Base-by-base conservation (phyloP, 1,284 basidiomycete species). In the Mycosarcoma mackinlayi region DNA sequence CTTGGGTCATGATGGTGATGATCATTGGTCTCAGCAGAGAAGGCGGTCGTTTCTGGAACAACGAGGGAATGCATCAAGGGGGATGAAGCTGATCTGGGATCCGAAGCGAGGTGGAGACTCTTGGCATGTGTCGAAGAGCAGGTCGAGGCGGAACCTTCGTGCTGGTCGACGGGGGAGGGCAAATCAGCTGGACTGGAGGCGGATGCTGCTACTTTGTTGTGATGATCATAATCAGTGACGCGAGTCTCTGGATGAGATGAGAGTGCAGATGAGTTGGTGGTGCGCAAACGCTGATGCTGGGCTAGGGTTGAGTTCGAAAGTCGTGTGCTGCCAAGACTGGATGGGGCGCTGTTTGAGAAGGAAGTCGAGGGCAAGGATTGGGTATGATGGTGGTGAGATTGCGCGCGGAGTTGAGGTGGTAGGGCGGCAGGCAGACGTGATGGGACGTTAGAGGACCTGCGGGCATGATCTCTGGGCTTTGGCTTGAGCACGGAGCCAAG, bases 401-500 rank as follows among this genome's bases (percentile, higher is more conserved):
- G 14, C 7, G 25, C 40, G 39, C 31, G 18, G 45, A 44, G 13
- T 16, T 37, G 23, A 48, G 45, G 35, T 38, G 42, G 37, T 31
- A 27, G 18, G 4, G 42, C 19, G 33, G 51, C 11, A 5, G 49
- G 27, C 14, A 40, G 52, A 3, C 8, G 27, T 21, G 14, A 16
- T 13, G 23, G 31, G 4, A 25, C 8, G 1, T 41, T 16, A 19
- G 21, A n/a, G 41, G 41, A 30, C 3, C 52, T 9, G n/a, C 44
- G 55, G 8, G 56, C 11, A 19, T 50, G 28, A n/a, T 49, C 33
- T 16, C 38, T 59, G 34, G 35, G 37, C 28, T 45, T 66, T 19
- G 54, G 41, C 31, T 71, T 66, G 58, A 71, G 55, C 7, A 72
- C 56, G 18, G 52, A 41, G 10, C 48, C 52, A 3, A 72, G 53